These are phyloP conservation scores for Tieghemostelium lacteum DNA, from an alignment of 78 protist genomes.

Conservation along the genomic window DNA sequence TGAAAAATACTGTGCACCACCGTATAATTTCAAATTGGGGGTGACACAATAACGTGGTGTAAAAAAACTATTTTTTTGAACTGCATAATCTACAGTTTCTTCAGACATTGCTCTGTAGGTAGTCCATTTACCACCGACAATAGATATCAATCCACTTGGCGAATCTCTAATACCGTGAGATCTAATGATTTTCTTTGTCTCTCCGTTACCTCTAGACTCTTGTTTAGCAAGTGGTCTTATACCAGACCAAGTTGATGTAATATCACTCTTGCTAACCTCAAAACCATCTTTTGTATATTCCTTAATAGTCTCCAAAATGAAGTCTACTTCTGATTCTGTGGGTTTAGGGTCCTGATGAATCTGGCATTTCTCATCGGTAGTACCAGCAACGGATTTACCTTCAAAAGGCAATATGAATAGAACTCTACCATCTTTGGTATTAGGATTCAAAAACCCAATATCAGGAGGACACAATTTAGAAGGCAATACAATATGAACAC, in stretches of 20 bases:
- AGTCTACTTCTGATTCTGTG: constrained; percentile 70
- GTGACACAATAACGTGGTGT: constrained; percentile 42
- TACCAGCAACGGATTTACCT: constrained; percentile 92
- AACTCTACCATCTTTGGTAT: constrained; percentile 95
- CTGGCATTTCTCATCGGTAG: constrained; percentile 88
- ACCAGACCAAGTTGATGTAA: constrained; percentile 88
- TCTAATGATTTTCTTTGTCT: constrained; percentile 83
- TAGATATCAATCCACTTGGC: constrained; percentile 84
- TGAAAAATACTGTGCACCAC: constrained; percentile 66
- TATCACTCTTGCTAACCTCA: constrained; percentile 61
- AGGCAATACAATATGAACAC: constrained; percentile 89
- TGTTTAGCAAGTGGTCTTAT: constrained; percentile 88
- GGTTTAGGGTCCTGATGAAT: constrained; percentile 78
- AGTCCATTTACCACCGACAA: constrained; percentile 98
- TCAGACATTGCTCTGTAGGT: constrained; percentile 96
- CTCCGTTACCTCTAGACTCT: not conserved
- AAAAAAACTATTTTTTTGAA: not conserved
- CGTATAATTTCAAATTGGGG: constrained; percentile 3
- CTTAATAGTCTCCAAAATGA: constrained; percentile 35
- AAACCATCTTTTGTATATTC: constrained; percentile 10
- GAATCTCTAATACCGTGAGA: constrained; percentile 82
- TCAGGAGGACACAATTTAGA: constrained; percentile 34
- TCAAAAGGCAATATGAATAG: constrained; percentile 94
- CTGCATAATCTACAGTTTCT: constrained; percentile 86
- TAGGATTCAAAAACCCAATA: constrained; percentile 89